Percentiles rank a stretch among this genome's conserved stretches.
Conservation (phyloP, 768 basidiomycete species). For the Boletus reticuloceps region DNA sequence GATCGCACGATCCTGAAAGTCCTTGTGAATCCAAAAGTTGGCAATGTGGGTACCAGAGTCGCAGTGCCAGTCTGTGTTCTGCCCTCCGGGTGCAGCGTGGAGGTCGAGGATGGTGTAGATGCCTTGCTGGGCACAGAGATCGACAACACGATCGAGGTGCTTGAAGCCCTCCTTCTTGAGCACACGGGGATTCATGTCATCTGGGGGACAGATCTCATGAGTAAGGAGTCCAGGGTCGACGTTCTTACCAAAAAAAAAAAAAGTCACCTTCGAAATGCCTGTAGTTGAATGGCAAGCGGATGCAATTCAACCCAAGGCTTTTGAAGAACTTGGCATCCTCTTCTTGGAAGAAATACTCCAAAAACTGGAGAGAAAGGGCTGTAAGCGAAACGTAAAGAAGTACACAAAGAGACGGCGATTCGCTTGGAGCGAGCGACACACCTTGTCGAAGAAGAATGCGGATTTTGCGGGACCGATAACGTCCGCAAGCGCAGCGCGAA, state of each 20-base stretch:
- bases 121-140: constrained; percentile 68
- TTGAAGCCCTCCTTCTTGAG: constrained; percentile 74
- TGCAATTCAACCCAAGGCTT: constrained; percentile 75
- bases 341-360: constrained; percentile 81
- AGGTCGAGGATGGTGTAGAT: constrained; percentile 81
- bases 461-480: constrained; percentile 66
- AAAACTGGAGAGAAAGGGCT: constrained; percentile 46
- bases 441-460: constrained; percentile 84
- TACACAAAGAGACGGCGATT: background rate
- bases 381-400: background rate
- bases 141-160: constrained; percentile 80
- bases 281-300: constrained; percentile 75
- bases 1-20: constrained; percentile 76
- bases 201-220: constrained; percentile 22
- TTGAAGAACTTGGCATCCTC: constrained; percentile 76
- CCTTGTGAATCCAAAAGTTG: constrained; percentile 80
- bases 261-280: constrained; percentile 56
- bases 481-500: constrained; percentile 65
- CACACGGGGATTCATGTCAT: constrained; percentile 78
- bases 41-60: constrained; percentile 70
- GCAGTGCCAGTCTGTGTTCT: constrained; percentile 79
- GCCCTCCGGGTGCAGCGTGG: constrained; percentile 73
- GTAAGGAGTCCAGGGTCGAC: background rate
- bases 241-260: background rate
- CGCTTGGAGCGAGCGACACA: constrained; percentile 22